Conservation (phyloP, 208 protist genomes). For the Trypanosoma congolense region DNA sequence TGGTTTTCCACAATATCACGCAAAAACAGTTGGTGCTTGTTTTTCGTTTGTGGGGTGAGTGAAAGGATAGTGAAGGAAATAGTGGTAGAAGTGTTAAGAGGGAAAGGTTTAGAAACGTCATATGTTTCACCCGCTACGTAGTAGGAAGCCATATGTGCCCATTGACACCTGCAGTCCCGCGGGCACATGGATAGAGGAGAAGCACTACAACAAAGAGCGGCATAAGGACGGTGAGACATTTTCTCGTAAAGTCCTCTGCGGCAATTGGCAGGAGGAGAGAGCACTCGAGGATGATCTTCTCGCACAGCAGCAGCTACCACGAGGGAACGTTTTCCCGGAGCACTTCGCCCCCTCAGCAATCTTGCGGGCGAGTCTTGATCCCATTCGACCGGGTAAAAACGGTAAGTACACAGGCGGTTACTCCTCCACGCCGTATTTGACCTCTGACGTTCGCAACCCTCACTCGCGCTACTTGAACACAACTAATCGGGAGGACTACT, state of each 20-base stretch:
- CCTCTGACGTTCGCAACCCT: constrained; percentile 42
- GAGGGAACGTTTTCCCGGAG: constrained; percentile 8
- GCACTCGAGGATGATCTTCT: constrained; percentile 70
- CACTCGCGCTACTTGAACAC: constrained; percentile 42
- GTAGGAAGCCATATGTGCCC: constrained; percentile 62
- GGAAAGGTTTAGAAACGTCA: background rate
- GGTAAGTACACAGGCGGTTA: constrained; percentile 57
- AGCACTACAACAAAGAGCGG: constrained; percentile 78
- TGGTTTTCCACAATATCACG: too few species aligned
- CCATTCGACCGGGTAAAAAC: constrained; percentile 44
- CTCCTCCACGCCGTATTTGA: constrained; percentile 75
- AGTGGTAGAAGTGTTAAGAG: too few species aligned
- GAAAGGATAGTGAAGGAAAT: too few species aligned
- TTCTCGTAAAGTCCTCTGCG: constrained; percentile 74
- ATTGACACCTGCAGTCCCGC: constrained; percentile 86
- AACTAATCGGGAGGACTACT: constrained; percentile 74
- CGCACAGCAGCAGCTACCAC: constrained; percentile 28
- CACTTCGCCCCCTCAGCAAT: constrained; percentile 10
- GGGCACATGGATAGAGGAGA: constrained; percentile 84
- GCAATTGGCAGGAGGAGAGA: constrained; percentile 86
- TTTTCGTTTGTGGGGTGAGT: too few species aligned
- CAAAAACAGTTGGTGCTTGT: background rate
- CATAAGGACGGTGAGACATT: constrained; percentile 22
- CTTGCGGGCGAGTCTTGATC: constrained; percentile 42
- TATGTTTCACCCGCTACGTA: constrained; percentile 37